Evolutionary conservation across 148 eudicot species (phyloP), one percentile per base, ranked within the genome.

Genomic region (Euryodendron excelsum): DNA sequence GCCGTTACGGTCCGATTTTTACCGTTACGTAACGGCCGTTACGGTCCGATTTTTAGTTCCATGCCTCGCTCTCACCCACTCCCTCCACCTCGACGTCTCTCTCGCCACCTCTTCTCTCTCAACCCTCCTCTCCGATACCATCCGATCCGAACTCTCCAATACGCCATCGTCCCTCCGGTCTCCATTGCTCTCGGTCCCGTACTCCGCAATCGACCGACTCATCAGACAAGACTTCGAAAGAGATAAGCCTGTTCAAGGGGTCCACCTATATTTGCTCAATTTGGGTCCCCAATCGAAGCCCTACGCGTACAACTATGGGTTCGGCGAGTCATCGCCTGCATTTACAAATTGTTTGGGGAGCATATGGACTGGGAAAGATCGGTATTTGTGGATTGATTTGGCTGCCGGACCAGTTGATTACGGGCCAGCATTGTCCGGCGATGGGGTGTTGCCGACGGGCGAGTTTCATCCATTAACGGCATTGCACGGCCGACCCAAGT

Each of bases 351-450:
- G 99, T 21, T 77, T 88, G 73, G 99, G 99, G 8, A 82, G 86
- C 0, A 23, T 89, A 11, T 96, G 97, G 97, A 76, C 93, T 15
- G 92, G 89, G 0, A 86, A 83, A 65, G 91, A 83, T 0, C 76
- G 99, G 4, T 96, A 96, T 50, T 34, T 93, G 61, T 96, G 99
- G 99, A 82, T 96, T 17, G 99, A 96, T 80, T 76, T 96, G 41
- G 90, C 87, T 0, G 99, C 98, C 0, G 99, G 98, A 0, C 99
- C 99, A 12, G 91, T 95, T 0, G 99, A 96, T 62, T 96, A 96
- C 33, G 99, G 99, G 63, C 99, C 99, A 2, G 98, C 89, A 0
- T 78, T 96, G 18, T 90, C 99, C 1, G 98, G 99, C 14, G 99
- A 96, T 63, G 98, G 99, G 39, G 84, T 93, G 5, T 79, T 96